These are phyloP conservation scores for Nicotiana tomentosiformis DNA, from an alignment of 257 asterid genomes.

Conservation along the genomic window DNA sequence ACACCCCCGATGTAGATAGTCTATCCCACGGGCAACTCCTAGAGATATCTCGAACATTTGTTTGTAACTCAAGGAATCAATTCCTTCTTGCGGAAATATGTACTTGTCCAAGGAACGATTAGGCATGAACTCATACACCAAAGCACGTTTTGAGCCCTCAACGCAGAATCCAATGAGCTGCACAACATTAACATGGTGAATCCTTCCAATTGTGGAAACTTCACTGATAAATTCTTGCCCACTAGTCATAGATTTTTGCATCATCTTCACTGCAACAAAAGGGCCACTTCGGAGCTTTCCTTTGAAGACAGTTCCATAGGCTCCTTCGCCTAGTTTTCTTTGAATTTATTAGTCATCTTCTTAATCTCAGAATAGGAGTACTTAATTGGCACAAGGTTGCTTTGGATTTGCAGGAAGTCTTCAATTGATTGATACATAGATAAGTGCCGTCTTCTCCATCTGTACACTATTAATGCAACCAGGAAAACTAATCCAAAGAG, in stretches of 20 bases:
- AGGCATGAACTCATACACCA: slow-evolving; percentile 39
- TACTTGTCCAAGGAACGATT: slow-evolving; percentile 40
- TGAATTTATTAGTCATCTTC: slow-evolving; percentile 30
- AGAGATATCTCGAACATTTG: slow-evolving; percentile 35
- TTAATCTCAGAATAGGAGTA: slow-evolving; percentile 37
- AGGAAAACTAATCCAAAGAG: slow-evolving; percentile 29
- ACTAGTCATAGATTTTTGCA: slow-evolving; percentile 20
- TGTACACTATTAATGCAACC: slow-evolving; percentile 22
- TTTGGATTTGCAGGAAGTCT: slow-evolving; percentile 28
- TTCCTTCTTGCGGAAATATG: slow-evolving; percentile 10
- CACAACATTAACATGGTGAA: slow-evolving; percentile 33
- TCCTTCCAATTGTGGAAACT: slow-evolving; percentile 37
- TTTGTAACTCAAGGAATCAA: slow-evolving; percentile 17
- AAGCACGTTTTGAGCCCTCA: slow-evolving; percentile 31
- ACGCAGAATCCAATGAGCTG: slow-evolving; percentile 46
- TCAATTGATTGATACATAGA: slow-evolving; percentile 33
- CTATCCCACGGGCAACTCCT: slow-evolving; percentile 43
- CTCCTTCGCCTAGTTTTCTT: slow-evolving; percentile 42
- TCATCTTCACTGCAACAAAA: slow-evolving; percentile 38
- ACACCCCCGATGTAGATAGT: slow-evolving; percentile 33
- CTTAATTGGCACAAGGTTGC: slow-evolving; percentile 35
- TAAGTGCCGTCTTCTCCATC: slow-evolving; percentile 23
- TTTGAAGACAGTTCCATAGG: slow-evolving; percentile 38
- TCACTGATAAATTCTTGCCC: slow-evolving; percentile 38
- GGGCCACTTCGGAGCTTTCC: slow-evolving; percentile 53